phyloP scores from a whole-genome alignment of 2,329 filamentous ascomycete genomes.

The Hymenotorrendiella dingleyae region DNA sequence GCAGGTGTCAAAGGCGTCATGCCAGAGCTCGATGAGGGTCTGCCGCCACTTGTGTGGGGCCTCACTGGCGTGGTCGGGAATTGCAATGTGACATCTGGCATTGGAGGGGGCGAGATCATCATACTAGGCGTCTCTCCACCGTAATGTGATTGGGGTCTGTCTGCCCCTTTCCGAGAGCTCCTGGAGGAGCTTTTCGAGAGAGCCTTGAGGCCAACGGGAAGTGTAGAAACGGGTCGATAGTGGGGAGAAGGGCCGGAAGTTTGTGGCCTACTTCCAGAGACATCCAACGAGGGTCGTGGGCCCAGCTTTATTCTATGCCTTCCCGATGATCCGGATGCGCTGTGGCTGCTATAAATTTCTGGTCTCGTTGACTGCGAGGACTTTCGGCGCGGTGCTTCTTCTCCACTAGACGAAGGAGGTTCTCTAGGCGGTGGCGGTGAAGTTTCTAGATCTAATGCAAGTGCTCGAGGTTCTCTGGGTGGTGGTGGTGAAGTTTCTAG shows the following conservation, averaged over 20 bases:
- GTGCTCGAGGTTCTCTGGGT: conserved; percentile 16
- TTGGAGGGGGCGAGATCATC: conserved; percentile 23
- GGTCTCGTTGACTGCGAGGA: conserved; percentile 46
- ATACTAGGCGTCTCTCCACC: conserved; percentile 24
- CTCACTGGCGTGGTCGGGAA: conserved; percentile 24
- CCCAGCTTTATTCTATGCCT: conserved; percentile 86
- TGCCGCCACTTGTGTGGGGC: conserved; percentile 28
- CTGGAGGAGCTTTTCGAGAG: conserved; percentile 54
- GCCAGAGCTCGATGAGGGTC: conserved; percentile 26
- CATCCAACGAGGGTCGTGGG: conserved; percentile 71
- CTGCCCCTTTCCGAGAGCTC: conserved; percentile 46
- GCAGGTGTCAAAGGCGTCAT: conserved; percentile 19
- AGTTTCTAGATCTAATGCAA: conserved; percentile 11
- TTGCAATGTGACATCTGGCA: conserved; percentile 24
- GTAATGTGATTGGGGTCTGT: conserved; percentile 35
- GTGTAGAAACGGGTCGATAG: conserved; percentile 67
- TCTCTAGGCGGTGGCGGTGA: conserved; percentile 18
- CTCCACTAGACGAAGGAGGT: too few relatives aligned
- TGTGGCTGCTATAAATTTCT: conserved; percentile 45
- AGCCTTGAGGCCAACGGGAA: conserved; percentile 75
- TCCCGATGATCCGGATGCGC: conserved; percentile 41
- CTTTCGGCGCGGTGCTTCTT: conserved; percentile 24
- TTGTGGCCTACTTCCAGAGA: conserved; percentile 51
- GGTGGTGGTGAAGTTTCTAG: conserved; percentile 22
- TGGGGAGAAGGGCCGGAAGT: conserved; percentile 51